Evolutionary conservation across 768 basidiomycete genomes (phyloP), one percentile per base, ranked within the genome.

Genomic region (Cystofilobasidium capitatum): DNA sequence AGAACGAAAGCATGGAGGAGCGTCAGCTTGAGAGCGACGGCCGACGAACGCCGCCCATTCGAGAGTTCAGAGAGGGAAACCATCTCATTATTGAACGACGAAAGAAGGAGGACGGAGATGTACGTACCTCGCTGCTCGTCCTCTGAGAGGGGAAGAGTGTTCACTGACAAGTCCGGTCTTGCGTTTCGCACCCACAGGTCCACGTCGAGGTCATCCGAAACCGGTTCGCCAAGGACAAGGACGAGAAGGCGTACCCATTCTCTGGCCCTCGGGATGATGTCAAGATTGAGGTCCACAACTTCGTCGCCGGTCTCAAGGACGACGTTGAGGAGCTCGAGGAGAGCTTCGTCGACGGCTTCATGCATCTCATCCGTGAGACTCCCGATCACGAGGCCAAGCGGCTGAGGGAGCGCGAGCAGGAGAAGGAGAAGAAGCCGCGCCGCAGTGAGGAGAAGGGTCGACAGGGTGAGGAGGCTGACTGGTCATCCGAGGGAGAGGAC

Each of bases 11-110:
- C 51, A 4, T 17, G 7, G 71, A 72, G 4, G 65, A 63, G 1
- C 65, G 69, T 37, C 8, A 45, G 42, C 39, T 69, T 20, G 59
- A 69, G 36, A 71, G 66, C 26, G 72, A 72, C 8, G 76, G 73
- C 3, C 54, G 71, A 24, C 66, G 69, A 59, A 77, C 76, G 9
- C 75, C 76, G 5, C 71, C 74, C 12, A 35, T 76, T 2, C 73
- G 79, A 31, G 86, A 88, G 72, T 91, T 87, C 85, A 80, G 81
- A 73, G 88, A 91, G 73, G 88, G 88, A 3, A 79, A 82, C 36
- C 82, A 86, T 74, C 79, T 80, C 37, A 75, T 91, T 54, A 79
- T 89, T 36, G 89, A 91, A 73, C 78, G 82, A 42, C 40, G 47
- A 31, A 81, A 82, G 13, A 73, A 71, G 6, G 82, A 82, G 1